These are phyloP conservation scores for Elongisporangium undulatum DNA, from an alignment of 352 stramenopile genomes.

Conservation along the genomic window DNA sequence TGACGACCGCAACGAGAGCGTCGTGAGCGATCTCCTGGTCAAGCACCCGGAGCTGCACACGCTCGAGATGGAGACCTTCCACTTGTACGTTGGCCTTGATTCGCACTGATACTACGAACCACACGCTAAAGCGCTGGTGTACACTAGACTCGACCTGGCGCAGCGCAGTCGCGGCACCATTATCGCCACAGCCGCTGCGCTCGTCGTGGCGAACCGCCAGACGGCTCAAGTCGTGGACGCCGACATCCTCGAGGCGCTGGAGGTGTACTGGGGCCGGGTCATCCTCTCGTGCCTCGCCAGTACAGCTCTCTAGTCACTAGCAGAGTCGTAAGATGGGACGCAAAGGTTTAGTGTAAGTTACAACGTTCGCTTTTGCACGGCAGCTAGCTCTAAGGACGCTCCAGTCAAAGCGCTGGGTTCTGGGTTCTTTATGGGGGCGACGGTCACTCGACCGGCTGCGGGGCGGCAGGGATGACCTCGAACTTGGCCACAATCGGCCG, in stretches of 20 bases:
- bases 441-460: neutral
- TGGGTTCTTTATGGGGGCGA: neutral
- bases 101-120: neutral
- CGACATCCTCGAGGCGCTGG: conserved; percentile 22
- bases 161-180: conserved; percentile 36
- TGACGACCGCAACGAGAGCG: conserved; percentile 55
- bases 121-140: neutral
- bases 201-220: conserved; percentile 41
- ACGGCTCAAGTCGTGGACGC: conserved; percentile 31
- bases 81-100: conserved; percentile 26
- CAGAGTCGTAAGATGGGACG: neutral
- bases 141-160: conserved; percentile 31
- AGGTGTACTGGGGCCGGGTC: conserved; percentile 28
- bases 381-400: neutral
- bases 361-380: neutral
- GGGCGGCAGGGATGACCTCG: conserved; percentile 19
- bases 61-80: conserved; percentile 76
- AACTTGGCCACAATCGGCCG: conserved; percentile 64
- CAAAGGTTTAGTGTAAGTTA: neutral
- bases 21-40: conserved; percentile 28
- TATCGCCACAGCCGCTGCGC: conserved; percentile 24
- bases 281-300: conserved; percentile 27
- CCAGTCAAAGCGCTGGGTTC: neutral
- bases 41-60: conserved; percentile 27
- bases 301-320: conserved; percentile 5